Conservation (phyloP, 257 asterid genomes). For the Fraxinus quadrangulata region DNA sequence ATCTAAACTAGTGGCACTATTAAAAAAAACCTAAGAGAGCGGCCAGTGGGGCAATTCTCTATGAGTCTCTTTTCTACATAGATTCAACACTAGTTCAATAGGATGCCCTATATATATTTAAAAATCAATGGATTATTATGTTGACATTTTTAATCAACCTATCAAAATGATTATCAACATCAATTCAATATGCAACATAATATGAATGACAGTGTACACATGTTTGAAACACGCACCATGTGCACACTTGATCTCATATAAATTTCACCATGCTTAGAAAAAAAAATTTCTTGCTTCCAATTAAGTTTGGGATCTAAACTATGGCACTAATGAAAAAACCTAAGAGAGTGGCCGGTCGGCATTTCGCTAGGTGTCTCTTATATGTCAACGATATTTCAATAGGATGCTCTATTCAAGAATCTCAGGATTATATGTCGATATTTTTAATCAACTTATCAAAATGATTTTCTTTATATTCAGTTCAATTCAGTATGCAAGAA, state of each 20-base stretch:
- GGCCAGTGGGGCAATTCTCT: no score
- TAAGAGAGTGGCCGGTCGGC: no score
- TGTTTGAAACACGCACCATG: background rate
- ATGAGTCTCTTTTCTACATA: background rate
- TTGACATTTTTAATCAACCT: background rate
- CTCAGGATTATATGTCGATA: background rate
- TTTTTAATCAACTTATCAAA: background rate
- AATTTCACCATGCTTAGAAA: background rate
- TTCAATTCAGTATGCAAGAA: background rate
- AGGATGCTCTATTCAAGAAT: background rate
- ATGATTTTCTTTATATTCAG: background rate
- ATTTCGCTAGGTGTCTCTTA: background rate
- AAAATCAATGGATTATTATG: background rate
- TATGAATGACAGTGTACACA: background rate
- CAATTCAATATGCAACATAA: background rate
- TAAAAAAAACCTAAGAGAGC: background rate
- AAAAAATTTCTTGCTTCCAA: background rate
- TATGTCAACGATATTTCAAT: background rate
- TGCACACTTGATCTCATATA: background rate
- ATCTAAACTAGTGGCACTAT: background rate
- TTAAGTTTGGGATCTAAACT: background rate
- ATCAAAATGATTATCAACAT: background rate
- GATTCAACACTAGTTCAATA: background rate
- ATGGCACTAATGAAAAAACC: background rate
- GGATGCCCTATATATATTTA: background rate